phyloP scores from a whole-genome alignment of 148 eudicot genomes.

The Silene conica region DNA sequence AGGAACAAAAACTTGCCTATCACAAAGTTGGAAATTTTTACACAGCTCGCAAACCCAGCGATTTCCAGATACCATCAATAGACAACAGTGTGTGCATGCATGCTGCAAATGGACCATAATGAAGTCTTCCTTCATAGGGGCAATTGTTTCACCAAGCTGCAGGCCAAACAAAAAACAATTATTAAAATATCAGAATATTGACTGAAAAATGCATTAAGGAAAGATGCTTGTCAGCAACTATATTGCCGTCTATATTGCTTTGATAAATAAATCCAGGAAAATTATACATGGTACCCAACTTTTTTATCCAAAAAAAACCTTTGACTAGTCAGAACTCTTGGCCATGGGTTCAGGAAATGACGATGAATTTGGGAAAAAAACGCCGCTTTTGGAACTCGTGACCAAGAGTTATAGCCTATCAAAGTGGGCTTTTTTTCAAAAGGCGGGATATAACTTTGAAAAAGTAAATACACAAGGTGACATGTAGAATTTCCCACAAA shows the following conservation, averaged over 20 bases:
- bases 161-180: conserved; percentile 15
- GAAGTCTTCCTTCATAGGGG: conserved; percentile 94
- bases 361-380: too few relatives aligned
- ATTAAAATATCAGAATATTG: not conserved
- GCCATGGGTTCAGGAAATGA: too few relatives aligned
- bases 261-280: too few relatives aligned
- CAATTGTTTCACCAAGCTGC: conserved; percentile 94
- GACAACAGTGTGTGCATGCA: conserved; percentile 77
- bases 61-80: conserved; percentile 70
- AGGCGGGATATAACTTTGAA: too few relatives aligned
- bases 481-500: not conserved
- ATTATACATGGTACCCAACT: too few relatives aligned
- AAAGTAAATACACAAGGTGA: too few relatives aligned
- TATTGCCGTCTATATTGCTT: not conserved
- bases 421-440: too few relatives aligned
- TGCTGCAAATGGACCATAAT: conserved; percentile 98
- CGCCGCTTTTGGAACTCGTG: too few relatives aligned
- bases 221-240: not conserved
- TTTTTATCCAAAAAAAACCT: too few relatives aligned
- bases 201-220: not conserved
- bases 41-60: conserved; percentile 91
- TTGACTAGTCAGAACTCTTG: too few relatives aligned
- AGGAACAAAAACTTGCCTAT: conserved; percentile 46
- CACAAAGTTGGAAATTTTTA: conserved; percentile 88
- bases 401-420: too few relatives aligned